Evolutionary conservation across 2,329 filamentous ascomycete genomes (phyloP).

Genomic region (Diaporthe eres): DNA sequence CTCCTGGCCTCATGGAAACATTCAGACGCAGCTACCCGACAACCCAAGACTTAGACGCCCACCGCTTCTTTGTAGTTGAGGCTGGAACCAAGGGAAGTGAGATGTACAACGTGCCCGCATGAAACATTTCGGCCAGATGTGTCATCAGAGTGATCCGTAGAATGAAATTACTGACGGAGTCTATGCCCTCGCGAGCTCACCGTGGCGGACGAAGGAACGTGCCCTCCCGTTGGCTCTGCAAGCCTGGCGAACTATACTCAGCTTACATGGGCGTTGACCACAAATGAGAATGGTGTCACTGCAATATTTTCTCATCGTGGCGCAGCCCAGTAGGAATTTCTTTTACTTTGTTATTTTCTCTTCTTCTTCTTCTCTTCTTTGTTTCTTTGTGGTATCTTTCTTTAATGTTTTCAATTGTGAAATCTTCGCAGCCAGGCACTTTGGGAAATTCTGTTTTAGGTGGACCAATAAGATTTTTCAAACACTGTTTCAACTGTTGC

Average conservation of each 20-base stretch:
- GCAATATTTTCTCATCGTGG: not conserved
- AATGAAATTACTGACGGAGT: not conserved
- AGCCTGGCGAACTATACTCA: not conserved
- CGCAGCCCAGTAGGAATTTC: not conserved
- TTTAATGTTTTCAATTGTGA: too few species aligned
- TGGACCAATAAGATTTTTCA: not conserved
- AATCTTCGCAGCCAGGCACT: not conserved
- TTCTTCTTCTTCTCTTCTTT: too few species aligned
- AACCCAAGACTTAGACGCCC: not conserved
- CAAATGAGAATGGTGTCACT: too few species aligned
- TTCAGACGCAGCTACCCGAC: not conserved
- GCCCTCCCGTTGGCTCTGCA: not conserved
- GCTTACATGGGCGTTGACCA: not conserved
- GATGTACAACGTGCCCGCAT: not conserved
- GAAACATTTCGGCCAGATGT: not conserved
- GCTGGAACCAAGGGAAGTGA: not conserved
- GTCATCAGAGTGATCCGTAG: not conserved
- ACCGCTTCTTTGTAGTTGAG: too few species aligned
- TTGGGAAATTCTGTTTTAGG: not conserved
- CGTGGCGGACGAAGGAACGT: not conserved
- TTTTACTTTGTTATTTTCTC: not conserved
- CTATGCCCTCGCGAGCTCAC: not conserved
- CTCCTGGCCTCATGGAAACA: not conserved
- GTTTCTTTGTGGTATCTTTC: not conserved
- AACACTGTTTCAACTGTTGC: not conserved